phyloP scores from a whole-genome alignment of 257 asterid species.

The Mitragyna speciosa region DNA sequence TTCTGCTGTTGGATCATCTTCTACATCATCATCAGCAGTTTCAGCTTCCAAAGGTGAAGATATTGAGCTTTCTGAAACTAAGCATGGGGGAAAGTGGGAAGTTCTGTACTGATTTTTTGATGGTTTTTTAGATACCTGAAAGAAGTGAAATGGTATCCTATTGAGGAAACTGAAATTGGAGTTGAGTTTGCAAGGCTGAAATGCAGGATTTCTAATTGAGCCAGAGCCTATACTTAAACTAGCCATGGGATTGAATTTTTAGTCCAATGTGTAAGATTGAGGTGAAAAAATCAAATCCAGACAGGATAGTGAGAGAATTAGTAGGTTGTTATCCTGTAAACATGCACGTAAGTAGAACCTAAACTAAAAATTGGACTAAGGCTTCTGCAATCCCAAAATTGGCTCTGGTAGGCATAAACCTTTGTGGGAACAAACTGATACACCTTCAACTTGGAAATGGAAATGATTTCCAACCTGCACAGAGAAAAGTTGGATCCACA shows the following conservation, averaged over 20 bases:
- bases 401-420: not conserved
- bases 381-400: not conserved
- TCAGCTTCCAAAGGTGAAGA: conserved; percentile 54
- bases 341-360: not conserved
- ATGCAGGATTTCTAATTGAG: conserved; percentile 19
- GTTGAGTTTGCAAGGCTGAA: conserved; percentile 36
- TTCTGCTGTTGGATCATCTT: conserved; percentile 77
- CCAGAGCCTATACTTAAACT: conserved; percentile 53
- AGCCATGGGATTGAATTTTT: conserved; percentile 46
- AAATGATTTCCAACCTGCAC: not conserved
- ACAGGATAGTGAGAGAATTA: not conserved
- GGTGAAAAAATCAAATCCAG: not conserved
- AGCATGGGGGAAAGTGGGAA: conserved; percentile 37
- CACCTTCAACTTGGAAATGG: not conserved
- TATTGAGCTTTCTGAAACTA: conserved; percentile 67
- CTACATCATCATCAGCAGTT: conserved; percentile 29
- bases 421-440: not conserved
- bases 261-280: not conserved
- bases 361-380: not conserved
- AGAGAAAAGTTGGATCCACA: not conserved
- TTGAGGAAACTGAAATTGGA: conserved; percentile 34
- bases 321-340: not conserved
- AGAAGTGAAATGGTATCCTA: conserved; percentile 32
- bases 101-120: conserved; percentile 25
- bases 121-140: conserved; percentile 22